A percentile compares a stretch with the other conserved stretches of the same genome.
These are phyloP conservation scores for Candida saitoana DNA, from an alignment of 805 yeast species.

Conservation along the genomic window DNA sequence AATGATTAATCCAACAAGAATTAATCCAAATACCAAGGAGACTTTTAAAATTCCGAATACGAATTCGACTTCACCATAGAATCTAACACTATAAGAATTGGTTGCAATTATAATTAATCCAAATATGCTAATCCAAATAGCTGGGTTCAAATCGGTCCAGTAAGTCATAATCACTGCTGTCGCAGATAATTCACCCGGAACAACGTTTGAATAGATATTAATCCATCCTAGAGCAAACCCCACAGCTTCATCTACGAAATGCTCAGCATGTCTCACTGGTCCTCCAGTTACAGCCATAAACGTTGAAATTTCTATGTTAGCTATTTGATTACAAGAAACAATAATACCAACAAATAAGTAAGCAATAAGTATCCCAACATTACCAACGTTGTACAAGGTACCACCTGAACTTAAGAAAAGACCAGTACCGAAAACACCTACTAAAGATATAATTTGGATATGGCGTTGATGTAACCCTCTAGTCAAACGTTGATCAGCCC, in stretches of 20 bases:
- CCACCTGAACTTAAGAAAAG: constrained; percentile 53
- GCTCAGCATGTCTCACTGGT: constrained; percentile 31
- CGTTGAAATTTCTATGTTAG: constrained; percentile 35
- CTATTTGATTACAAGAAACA: constrained; percentile 37
- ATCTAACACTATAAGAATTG: constrained; percentile 37
- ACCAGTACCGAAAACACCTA: constrained; percentile 44
- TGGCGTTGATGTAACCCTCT: constrained; percentile 16
- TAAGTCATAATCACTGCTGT: constrained; percentile 44
- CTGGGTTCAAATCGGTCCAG: constrained; percentile 44
- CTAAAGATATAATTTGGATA: constrained; percentile 19
- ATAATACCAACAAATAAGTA: constrained; percentile 45
- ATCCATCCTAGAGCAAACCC: constrained; percentile 48
- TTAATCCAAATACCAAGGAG: constrained; percentile 17
- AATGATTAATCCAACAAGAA: constrained; percentile 16
- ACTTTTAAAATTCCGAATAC: constrained; percentile 22
- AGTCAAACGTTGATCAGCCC: constrained; percentile 13
- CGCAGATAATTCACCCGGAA: constrained; percentile 44
- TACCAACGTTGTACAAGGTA: constrained; percentile 41
- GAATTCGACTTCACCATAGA: constrained; percentile 28
- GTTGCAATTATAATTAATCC: constrained; percentile 29
- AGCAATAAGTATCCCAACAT: constrained; percentile 46
- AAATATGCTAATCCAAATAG: constrained; percentile 43
- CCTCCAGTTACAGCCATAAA: constrained; percentile 38
- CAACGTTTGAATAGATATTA: constrained; percentile 26
- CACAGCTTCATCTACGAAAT: constrained; percentile 40